Evolutionary conservation across 371 early-diverging fungal species (phyloP).

Genomic region (Apophysomyces sp.): DNA sequence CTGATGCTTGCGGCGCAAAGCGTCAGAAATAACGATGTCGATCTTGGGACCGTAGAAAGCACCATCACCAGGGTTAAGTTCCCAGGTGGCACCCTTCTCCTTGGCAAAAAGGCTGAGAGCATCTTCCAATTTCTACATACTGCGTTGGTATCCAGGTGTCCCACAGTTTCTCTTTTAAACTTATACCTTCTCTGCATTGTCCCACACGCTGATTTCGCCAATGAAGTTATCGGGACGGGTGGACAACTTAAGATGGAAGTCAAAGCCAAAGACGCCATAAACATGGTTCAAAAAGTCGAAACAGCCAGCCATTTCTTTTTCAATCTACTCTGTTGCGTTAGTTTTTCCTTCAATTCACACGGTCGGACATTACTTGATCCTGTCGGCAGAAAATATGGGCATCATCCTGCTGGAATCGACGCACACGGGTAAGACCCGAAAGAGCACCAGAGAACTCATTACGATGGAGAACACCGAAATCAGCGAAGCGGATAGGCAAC

Average conservation of each 20-base stretch:
- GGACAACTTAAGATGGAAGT: constrained; percentile 88
- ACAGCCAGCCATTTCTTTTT: constrained; percentile 75
- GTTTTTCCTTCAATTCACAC: not conserved
- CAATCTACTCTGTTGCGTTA: constrained; percentile 28
- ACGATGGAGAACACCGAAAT: constrained; percentile 99
- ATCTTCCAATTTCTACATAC: constrained; percentile 65
- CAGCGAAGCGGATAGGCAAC: constrained; percentile 97
- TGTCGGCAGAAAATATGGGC: constrained; percentile 98
- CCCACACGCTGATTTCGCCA: constrained; percentile 95
- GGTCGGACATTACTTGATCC: constrained; percentile 65
- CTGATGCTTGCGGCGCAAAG: constrained; percentile 91
- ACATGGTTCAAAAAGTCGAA: constrained; percentile 85
- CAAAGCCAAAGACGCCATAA: constrained; percentile 93
- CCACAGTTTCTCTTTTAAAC: constrained; percentile 51
- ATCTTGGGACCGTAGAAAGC: constrained; percentile 99
- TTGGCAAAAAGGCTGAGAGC: constrained; percentile 75
- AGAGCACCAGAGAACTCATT: constrained; percentile 98
- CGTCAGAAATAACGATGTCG: constrained; percentile 97
- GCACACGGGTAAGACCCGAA: constrained; percentile 97
- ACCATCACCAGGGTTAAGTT: constrained; percentile 97
- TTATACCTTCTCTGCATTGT: constrained; percentile 88
- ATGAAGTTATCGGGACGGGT: constrained; percentile 98
- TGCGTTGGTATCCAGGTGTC: constrained; percentile 55
- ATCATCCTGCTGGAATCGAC: constrained; percentile 99
- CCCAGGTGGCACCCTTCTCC: constrained; percentile 69